phyloP scores from a whole-genome alignment of 805 yeast genomes.

The Kuraishia piskuri region DNA sequence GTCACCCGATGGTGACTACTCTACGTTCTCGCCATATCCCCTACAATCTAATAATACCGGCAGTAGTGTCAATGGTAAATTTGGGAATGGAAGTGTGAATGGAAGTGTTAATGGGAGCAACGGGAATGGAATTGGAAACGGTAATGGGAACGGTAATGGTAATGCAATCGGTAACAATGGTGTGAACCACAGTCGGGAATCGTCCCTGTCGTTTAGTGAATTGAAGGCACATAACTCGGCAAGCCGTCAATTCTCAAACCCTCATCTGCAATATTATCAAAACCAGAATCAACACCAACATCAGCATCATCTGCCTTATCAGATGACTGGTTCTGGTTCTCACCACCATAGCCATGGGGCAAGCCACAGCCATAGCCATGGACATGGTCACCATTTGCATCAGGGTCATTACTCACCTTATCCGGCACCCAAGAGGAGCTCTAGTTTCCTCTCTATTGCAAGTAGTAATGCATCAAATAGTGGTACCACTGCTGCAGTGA shows the following conservation, averaged over 20 bases:
- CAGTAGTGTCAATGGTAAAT: neutral
- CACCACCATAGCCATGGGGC: neutral
- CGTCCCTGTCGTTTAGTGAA: constrained; percentile 13
- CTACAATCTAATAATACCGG: constrained; percentile 2
- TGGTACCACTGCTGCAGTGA: neutral
- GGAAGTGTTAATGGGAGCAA: constrained; percentile 5
- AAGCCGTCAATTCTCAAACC: neutral
- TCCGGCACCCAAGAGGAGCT: constrained; percentile 4
- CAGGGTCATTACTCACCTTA: constrained; percentile 5
- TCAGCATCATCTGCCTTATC: constrained; percentile 1
- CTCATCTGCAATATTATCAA: constrained; percentile 1
- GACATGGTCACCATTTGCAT: constrained; percentile 11
- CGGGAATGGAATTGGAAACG: constrained; percentile 10
- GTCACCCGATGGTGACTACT: neutral
- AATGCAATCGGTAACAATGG: neutral
- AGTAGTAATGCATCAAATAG: constrained; percentile 6
- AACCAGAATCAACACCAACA: neutral
- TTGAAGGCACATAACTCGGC: constrained; percentile 12
- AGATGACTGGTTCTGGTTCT: constrained; percentile 1
- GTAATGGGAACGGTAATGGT: neutral
- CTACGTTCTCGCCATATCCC: neutral
- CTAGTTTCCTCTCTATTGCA: constrained; percentile 4
- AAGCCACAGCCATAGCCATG: constrained; percentile 6
- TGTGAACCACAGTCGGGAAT: neutral
- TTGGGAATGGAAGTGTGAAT: neutral